phyloP scores from a whole-genome alignment of 345 rosid genomes.

The Dipteronia sinensis region DNA sequence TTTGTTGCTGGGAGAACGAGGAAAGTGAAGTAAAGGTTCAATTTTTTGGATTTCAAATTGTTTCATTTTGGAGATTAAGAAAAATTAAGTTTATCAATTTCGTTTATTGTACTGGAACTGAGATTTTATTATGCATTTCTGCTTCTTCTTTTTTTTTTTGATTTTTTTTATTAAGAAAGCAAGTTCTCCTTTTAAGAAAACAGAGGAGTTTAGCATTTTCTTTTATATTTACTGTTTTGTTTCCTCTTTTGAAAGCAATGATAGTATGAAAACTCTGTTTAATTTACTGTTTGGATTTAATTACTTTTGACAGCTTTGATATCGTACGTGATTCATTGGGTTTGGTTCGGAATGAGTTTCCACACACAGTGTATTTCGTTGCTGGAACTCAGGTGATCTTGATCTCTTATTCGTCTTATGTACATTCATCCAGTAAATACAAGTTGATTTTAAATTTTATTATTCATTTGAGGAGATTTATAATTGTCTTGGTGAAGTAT shows the following conservation, averaged over 20 bases:
- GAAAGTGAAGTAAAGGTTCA: neutral
- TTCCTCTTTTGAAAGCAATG: neutral
- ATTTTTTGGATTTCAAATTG: neutral
- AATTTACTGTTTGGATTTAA: conserved; percentile 9
- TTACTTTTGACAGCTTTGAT: conserved; percentile 69
- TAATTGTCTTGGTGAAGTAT: neutral
- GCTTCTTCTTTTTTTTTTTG: neutral
- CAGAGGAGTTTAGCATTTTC: neutral
- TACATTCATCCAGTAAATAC: neutral
- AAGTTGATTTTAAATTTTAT: neutral
- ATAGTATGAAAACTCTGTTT: neutral
- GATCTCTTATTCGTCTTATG: neutral
- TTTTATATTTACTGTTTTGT: neutral
- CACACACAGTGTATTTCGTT: conserved; percentile 78
- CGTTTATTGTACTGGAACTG: neutral
- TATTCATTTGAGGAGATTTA: neutral
- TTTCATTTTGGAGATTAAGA: conserved; percentile 11
- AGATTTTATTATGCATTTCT: neutral
- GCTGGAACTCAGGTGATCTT: conserved; percentile 85
- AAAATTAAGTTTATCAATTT: neutral
- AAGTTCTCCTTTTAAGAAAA: neutral
- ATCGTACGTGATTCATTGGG: conserved; percentile 78
- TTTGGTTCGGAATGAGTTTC: conserved; percentile 81
- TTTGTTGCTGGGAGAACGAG: neutral
- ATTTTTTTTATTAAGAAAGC: too few species aligned